Conservation (phyloP, 805 yeast species). For the Kurtzmaniella cleridarum region DNA sequence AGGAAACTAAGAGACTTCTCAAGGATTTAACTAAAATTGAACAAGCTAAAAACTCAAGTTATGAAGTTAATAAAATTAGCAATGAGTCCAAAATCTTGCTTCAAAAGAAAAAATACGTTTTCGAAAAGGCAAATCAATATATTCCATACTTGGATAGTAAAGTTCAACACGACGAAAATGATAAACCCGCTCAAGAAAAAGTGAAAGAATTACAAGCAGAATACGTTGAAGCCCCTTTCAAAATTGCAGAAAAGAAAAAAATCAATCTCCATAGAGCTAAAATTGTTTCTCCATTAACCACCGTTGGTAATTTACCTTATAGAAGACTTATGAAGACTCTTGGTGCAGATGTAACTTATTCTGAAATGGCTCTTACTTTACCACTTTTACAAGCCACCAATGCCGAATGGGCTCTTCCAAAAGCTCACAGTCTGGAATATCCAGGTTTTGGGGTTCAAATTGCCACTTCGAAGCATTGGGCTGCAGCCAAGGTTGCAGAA, state of each 20-base stretch:
- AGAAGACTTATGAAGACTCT: slow-evolving; percentile 85
- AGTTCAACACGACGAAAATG: slow-evolving; percentile 37
- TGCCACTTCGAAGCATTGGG: slow-evolving; percentile 90
- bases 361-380: slow-evolving; percentile 89
- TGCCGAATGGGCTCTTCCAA: slow-evolving; percentile 96
- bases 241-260: slow-evolving; percentile 74
- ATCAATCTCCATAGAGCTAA: slow-evolving; percentile 67
- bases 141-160: slow-evolving; percentile 61
- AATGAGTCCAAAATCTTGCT: slow-evolving; percentile 41
- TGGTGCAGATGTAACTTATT: slow-evolving; percentile 90
- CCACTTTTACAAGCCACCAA: slow-evolving; percentile 87
- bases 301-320: slow-evolving; percentile 95
- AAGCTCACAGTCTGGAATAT: slow-evolving; percentile 74
- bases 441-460: slow-evolving; percentile 94
- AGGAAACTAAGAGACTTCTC: slow-evolving; percentile 39
- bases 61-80: slow-evolving; percentile 61
- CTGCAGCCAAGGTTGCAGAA: slow-evolving; percentile 90
- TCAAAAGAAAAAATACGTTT: slow-evolving; percentile 58
- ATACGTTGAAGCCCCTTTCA: slow-evolving; percentile 75
- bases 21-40: slow-evolving; percentile 40
- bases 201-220: slow-evolving; percentile 33
- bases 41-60: slow-evolving; percentile 26
- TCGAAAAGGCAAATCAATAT: slow-evolving; percentile 52
- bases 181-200: not conserved
- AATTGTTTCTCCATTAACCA: slow-evolving; percentile 91